phyloP scores from a whole-genome alignment of 306 rosid species.

The Calophaca sinica region DNA sequence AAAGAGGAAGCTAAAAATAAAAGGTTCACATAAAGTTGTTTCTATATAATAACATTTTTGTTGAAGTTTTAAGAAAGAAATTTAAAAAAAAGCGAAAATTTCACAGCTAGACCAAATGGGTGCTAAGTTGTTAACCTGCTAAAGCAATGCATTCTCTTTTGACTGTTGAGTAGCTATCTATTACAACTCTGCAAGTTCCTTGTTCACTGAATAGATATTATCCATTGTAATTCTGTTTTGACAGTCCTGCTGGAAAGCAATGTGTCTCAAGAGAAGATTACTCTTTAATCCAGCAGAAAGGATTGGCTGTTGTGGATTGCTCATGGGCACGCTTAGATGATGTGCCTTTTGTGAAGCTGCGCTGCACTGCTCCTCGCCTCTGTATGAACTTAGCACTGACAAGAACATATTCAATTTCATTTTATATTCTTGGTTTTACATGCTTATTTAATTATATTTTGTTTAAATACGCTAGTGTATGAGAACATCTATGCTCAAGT shows the following conservation, averaged over 20 bases:
- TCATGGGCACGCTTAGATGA: slow-evolving; percentile 96
- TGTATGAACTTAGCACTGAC: slow-evolving; percentile 60
- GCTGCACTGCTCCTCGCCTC: slow-evolving; percentile 89
- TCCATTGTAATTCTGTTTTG: slow-evolving; percentile 43
- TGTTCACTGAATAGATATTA: slow-evolving; percentile 13
- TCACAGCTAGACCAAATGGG: slow-evolving; percentile 25
- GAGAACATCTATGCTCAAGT: slow-evolving; percentile 16
- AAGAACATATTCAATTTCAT: slow-evolving; percentile 17
- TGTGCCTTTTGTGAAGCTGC: slow-evolving; percentile 89
- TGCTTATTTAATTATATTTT: slow-evolving; percentile 12
- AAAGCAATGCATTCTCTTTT: slow-evolving; percentile 31
- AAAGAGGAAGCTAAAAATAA: background rate
- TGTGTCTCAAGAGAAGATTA: slow-evolving; percentile 93
- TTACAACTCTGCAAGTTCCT: slow-evolving; percentile 34
- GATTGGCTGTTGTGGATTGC: slow-evolving; percentile 98
- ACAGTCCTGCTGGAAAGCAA: slow-evolving; percentile 86
- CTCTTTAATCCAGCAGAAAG: slow-evolving; percentile 67
- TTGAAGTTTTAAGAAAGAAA: background rate
- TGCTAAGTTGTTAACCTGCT: slow-evolving; percentile 24
- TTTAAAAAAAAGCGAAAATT: background rate
- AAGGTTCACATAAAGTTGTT: slow-evolving; percentile 6
- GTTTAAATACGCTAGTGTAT: slow-evolving; percentile 4
- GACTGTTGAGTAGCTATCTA: slow-evolving; percentile 38
- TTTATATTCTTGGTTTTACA: slow-evolving; percentile 2
- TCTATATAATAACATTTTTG: background rate